phyloP scores from a whole-genome alignment of 2,329 filamentous ascomycete genomes.

The Chaetomium globosum region DNA sequence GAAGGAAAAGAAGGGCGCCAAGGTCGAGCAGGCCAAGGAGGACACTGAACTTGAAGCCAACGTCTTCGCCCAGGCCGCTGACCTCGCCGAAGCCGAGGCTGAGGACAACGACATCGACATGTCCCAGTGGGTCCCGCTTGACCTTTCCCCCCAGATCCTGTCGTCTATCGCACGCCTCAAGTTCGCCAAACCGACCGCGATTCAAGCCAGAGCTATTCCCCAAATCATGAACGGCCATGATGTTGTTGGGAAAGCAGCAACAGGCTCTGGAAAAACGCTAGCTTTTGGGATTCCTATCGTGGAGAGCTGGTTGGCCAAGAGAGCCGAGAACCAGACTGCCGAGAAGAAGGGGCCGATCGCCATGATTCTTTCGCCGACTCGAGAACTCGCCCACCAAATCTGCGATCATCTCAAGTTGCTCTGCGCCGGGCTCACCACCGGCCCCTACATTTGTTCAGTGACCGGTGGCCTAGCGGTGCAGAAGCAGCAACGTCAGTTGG shows the following conservation, averaged over 20 bases:
- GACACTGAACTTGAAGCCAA: conserved; percentile 50
- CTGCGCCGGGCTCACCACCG: conserved; percentile 61
- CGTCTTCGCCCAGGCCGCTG: conserved; percentile 59
- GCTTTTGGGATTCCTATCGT: conserved; percentile 94
- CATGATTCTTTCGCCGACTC: conserved; percentile 84
- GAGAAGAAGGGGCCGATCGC: conserved; percentile 62
- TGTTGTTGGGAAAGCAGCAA: conserved; percentile 93
- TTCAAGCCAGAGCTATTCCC: conserved; percentile 80
- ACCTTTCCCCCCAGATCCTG: conserved; percentile 71
- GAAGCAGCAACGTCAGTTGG: conserved; percentile 86
- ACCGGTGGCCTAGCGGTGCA: conserved; percentile 92
- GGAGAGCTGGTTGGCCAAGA: conserved; percentile 68
- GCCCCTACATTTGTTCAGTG: conserved; percentile 78
- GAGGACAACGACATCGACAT: conserved; percentile 67
- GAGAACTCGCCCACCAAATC: conserved; percentile 92
- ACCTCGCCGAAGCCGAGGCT: conserved; percentile 53
- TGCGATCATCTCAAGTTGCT: conserved; percentile 78
- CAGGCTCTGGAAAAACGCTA: conserved; percentile 93
- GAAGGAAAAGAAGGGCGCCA: conserved; percentile 41
- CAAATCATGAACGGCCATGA: conserved; percentile 81
- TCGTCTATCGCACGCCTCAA: conserved; percentile 76
- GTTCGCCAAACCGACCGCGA: conserved; percentile 78
- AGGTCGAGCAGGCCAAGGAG: conserved; percentile 39
- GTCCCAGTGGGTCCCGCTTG: conserved; percentile 75
- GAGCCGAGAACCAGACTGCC: conserved; percentile 41